These are phyloP conservation scores for Fraxinus quadrangulata DNA, from an alignment of 257 asterid species.

Conservation along the genomic window DNA sequence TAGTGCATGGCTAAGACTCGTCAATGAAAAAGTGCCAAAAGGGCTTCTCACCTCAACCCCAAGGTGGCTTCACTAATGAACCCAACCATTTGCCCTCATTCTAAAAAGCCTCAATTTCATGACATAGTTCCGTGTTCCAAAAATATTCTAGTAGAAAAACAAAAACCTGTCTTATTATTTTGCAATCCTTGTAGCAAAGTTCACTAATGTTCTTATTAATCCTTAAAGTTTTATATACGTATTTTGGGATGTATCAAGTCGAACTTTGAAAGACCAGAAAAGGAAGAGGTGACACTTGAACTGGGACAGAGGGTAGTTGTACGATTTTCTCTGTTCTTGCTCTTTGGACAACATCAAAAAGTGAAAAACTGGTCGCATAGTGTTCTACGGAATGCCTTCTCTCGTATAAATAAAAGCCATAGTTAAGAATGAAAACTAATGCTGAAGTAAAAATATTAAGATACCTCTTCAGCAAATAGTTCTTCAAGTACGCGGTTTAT, in stretches of 20 bases:
- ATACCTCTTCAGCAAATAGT: constrained; percentile 94
- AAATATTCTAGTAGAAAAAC: no score
- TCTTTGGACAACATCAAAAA: constrained; percentile 3
- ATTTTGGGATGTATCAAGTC: neutral
- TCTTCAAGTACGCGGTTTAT: constrained; percentile 92
- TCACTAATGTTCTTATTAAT: neutral
- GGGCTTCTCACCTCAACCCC: neutral
- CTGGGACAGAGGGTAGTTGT: neutral
- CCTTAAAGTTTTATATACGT: neutral
- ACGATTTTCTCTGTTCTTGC: neutral
- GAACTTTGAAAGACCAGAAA: neutral
- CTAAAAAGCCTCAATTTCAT: neutral
- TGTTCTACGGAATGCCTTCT: neutral
- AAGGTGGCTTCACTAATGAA: neutral
- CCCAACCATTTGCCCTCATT: neutral
- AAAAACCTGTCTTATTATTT: neutral
- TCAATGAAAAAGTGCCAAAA: neutral
- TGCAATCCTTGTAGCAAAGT: neutral
- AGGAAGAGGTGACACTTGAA: neutral
- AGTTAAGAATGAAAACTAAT: constrained; percentile 3
- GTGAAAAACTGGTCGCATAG: neutral
- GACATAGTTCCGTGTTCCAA: neutral
- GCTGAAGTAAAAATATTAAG: constrained; percentile 7
- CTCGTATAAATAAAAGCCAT: neutral
- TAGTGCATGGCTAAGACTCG: neutral